Conservation (phyloP, 1,139 yeast species). For the Nakaseomyces delphensis region DNA sequence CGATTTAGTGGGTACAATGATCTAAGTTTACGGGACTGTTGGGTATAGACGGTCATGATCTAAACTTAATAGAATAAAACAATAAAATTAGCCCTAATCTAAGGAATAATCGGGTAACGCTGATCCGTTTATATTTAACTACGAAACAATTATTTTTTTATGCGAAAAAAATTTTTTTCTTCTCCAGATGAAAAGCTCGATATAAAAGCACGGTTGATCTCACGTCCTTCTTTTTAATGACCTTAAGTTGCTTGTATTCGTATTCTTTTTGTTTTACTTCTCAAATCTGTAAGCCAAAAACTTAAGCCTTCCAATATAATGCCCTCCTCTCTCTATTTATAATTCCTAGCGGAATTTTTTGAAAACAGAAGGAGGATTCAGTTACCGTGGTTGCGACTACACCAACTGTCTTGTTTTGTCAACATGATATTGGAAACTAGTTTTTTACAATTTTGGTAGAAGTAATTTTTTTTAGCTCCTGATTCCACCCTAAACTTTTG, state of each 20-base stretch:
- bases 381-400: constrained; percentile 14
- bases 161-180: not conserved
- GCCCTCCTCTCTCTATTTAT: constrained; percentile 3
- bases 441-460: constrained; percentile 12
- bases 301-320: constrained; percentile 8
- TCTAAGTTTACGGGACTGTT: too few species aligned
- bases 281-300: constrained; percentile 2
- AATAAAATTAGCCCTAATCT: too few species aligned
- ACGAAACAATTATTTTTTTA: too few species aligned
- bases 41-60: too few species aligned
- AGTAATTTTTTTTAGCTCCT: constrained; percentile 6
- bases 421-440: constrained; percentile 16
- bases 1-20: too few species aligned
- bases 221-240: too few species aligned
- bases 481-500: constrained; percentile 7
- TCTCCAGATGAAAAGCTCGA: too few species aligned
- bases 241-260: not conserved
- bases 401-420: constrained; percentile 13
- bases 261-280: constrained; percentile 8
- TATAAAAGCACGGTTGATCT: too few species aligned
- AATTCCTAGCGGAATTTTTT: not conserved
- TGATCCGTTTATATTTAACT: too few species aligned
- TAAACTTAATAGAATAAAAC: too few species aligned
- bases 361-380: constrained; percentile 1
- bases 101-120: too few species aligned